A percentile compares a stretch with the other conserved stretches of the same genome.
Conservation (phyloP, 768 basidiomycete species). For the Mycena amicta region DNA sequence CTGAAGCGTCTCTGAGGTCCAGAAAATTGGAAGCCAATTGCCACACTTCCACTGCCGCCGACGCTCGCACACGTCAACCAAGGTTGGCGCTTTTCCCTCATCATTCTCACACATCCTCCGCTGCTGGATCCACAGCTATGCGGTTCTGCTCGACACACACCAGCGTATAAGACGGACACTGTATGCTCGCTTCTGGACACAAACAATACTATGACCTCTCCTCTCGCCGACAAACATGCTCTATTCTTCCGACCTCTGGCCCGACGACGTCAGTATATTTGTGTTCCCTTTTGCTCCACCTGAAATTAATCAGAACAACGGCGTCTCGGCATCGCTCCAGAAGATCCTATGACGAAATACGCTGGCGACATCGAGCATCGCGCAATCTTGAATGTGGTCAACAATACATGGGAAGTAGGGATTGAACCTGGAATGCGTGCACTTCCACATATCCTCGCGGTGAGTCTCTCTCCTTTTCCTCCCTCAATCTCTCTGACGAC, state of each 20-base stretch:
- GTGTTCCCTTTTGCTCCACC: neutral
- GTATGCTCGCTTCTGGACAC: no score
- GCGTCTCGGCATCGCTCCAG: neutral
- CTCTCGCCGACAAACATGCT: neutral
- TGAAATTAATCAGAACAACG: neutral
- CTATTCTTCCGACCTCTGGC: neutral
- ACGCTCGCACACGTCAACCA: no score
- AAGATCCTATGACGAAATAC: neutral
- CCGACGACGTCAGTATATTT: neutral
- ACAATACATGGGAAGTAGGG: neutral
- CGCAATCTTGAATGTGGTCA: neutral
- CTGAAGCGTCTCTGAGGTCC: no score
- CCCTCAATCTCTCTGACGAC: neutral
- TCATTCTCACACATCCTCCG: no score
- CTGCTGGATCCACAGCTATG: no score
- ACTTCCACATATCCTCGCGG: neutral
- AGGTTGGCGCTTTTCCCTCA: no score
- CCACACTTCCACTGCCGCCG: no score
- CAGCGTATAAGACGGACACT: no score
- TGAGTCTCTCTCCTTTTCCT: neutral
- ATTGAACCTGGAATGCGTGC: neutral
- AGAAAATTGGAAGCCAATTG: no score
- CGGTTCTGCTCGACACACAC: no score
- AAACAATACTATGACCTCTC: neutral
- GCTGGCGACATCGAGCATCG: neutral